Conservation (phyloP, 2,329 filamentous ascomycete genomes). For the Cladosporium sp. region DNA sequence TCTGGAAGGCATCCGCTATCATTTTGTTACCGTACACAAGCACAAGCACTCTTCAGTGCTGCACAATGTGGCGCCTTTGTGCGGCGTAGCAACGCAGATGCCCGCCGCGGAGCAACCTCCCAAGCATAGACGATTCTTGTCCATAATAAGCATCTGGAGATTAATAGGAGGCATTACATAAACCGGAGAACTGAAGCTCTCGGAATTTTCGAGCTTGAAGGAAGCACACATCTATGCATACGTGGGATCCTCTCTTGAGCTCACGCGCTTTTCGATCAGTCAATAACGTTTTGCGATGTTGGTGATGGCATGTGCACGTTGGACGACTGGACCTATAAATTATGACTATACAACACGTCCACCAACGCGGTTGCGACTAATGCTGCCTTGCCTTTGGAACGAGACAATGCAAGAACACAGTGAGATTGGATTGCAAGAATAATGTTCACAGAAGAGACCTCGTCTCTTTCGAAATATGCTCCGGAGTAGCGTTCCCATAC, state of each 20-base stretch:
- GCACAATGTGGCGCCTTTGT: neutral
- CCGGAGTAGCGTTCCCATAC: slow-evolving; percentile 18
- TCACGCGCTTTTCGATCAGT: too few species aligned
- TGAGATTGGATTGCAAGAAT: neutral
- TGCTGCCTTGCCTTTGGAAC: neutral
- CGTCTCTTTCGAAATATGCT: neutral
- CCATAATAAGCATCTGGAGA: neutral
- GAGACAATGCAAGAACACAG: neutral
- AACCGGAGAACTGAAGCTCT: neutral
- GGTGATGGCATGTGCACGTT: too few species aligned
- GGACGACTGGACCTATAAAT: too few species aligned
- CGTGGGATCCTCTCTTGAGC: too few species aligned
- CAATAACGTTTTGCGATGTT: too few species aligned
- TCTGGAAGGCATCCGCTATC: neutral
- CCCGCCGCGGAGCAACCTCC: neutral
- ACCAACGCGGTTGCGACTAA: too few species aligned
- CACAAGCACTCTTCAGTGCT: neutral
- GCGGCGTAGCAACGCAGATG: neutral
- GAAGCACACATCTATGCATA: neutral
- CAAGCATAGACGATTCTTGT: neutral
- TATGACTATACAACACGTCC: too few species aligned
- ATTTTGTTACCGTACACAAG: neutral
- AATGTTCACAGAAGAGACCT: slow-evolving; percentile 6
- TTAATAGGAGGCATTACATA: neutral
- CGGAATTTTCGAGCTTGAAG: neutral